phyloP scores from a whole-genome alignment of 768 basidiomycete species.

The Suillus clintonianus region DNA sequence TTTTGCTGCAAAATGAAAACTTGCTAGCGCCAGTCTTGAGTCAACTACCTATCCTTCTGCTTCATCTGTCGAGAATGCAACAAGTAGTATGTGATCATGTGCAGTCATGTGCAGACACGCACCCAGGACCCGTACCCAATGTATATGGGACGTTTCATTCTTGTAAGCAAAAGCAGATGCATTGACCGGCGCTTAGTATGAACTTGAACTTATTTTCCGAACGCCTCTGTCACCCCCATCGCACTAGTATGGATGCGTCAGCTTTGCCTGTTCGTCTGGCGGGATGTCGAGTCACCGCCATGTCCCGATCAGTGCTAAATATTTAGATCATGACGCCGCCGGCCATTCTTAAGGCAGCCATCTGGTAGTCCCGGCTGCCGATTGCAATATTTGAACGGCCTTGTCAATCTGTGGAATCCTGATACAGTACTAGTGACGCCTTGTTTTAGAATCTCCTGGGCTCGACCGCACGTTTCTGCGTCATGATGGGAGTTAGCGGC shows the following conservation, averaged over 20 bases:
- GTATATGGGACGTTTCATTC: not conserved
- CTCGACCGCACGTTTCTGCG: not conserved
- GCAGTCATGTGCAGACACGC: not conserved
- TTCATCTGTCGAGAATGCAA: not conserved
- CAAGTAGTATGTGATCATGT: not conserved
- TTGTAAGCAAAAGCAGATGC: not conserved
- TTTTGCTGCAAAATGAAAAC: not conserved
- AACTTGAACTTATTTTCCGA: not conserved
- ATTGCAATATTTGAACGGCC: not conserved
- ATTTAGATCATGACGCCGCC: not conserved
- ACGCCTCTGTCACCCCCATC: not conserved
- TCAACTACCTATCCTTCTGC: not conserved
- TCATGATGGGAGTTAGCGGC: not conserved
- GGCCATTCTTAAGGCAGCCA: not conserved
- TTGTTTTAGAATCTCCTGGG: not conserved
- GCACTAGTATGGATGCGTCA: not conserved
- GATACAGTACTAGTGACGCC: not conserved
- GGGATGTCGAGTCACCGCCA: not conserved
- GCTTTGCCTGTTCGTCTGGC: not conserved
- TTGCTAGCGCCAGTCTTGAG: not conserved
- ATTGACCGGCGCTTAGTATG: not conserved
- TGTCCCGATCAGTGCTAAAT: not conserved
- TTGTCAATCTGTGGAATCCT: not conserved
- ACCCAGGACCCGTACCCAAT: not conserved
- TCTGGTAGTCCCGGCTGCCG: not conserved